phyloP scores from a whole-genome alignment of 768 basidiomycete genomes.

The Russula sp. region DNA sequence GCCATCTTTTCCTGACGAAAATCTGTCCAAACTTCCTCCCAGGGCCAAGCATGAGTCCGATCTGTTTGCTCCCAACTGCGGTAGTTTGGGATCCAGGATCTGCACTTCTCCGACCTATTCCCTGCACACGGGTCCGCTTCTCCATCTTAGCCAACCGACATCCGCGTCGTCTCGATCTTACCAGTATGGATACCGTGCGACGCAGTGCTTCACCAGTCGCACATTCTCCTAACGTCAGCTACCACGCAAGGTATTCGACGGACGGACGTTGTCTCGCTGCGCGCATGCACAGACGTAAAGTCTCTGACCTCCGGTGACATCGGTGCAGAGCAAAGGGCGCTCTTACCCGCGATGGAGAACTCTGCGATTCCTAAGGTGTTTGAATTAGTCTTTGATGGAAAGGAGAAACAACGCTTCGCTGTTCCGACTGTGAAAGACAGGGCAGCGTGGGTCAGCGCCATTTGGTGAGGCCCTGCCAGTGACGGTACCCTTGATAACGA shows the following conservation, averaged over 20 bases:
- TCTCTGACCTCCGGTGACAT: conserved; percentile 50
- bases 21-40: neutral
- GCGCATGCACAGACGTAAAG: conserved; percentile 59
- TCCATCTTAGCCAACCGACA: conserved; percentile 46
- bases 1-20: neutral
- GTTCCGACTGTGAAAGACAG: conserved; percentile 58
- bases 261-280: conserved; percentile 48
- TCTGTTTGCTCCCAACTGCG: conserved; percentile 1
- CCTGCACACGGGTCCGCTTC: conserved; percentile 41
- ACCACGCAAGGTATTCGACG: conserved; percentile 43
- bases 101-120: conserved; percentile 29
- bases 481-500: neutral
- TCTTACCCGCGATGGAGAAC: conserved; percentile 42
- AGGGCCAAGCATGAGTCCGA: conserved; percentile 3
- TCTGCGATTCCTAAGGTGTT: conserved; percentile 53
- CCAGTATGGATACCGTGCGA: conserved; percentile 53
- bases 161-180: conserved; percentile 33
- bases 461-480: conserved; percentile 51
- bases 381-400: conserved; percentile 58
- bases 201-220: conserved; percentile 39
- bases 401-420: conserved; percentile 57
- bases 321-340: conserved; percentile 43
- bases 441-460: conserved; percentile 69
- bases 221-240: conserved; percentile 50
- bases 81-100: conserved; percentile 22